Evolutionary conservation across 1,139 yeast genomes (phyloP), one percentile per base, ranked within the genome.

Genomic region (Martiniozyma asiatica): DNA sequence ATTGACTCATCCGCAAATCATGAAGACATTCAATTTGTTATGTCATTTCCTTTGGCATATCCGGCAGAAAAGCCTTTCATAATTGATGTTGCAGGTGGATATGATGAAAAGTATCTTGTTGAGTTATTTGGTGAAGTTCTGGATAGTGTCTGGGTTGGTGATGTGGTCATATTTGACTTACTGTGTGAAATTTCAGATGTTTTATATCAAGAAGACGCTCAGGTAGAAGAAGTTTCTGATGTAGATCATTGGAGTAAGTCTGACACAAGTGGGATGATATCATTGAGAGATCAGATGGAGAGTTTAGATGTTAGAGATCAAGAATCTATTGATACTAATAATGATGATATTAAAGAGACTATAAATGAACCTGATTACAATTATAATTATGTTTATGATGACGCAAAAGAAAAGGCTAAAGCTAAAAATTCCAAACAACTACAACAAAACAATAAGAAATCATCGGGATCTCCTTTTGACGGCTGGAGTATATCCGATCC

Each of bases 401-500:
- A 49, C 20, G 48, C 40, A 10, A 29, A 25, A 13, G 52, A 47
- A 29, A 42, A 43, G 14, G 34, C 47, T 2, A 38, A 36, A 14
- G 24, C 29, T 12, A 24, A 16, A 14, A 6, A 26, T 22, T 3
- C 17, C 19, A 15, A 22, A 20, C 11, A 27, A 21, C n/a, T 26
- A 9, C 9, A 14, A 10, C 20, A 6, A 15, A 30, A 35, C 0
- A 67, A 76, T 40, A n/a, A n/a, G n/a, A n/a, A n/a, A n/a, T n/a
- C n/a, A n/a, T n/a, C n/a, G n/a, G n/a, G n/a, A n/a, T n/a, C n/a
- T n/a, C 69, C 71, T 0, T 53, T 77, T 8, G 65, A 59, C 24
- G 80, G 77, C 1, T 89, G 98, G 98, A 47, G 56, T 0, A 63
- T 65, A 10, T 77, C 94, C 1, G 92, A 80, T 1, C 79, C 93